Percentiles rank a stretch among this genome's conserved stretches.
Evolutionary conservation across 2,329 filamentous ascomycete genomes (phyloP).

Genomic region (Xylariales sp.): DNA sequence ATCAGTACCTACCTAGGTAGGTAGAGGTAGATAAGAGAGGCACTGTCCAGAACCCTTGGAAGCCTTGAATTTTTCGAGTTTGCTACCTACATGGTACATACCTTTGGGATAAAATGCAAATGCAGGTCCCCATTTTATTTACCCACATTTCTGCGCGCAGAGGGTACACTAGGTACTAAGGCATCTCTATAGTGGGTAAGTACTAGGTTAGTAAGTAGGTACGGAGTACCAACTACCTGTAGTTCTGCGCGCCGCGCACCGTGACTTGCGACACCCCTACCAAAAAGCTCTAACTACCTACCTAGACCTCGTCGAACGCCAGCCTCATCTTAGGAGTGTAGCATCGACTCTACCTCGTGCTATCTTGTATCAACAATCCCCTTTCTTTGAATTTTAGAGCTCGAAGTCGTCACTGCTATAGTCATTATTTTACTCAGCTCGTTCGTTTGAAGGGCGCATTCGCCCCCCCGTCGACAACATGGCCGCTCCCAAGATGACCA

Average conservation of each 20-base stretch:
- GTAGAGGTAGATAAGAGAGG: neutral
- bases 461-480: constrained; percentile 56
- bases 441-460: constrained; percentile 33
- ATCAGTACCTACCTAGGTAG: neutral
- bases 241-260: constrained; percentile 12
- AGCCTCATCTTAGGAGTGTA: constrained; percentile 7
- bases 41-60: too few relatives aligned
- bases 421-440: neutral
- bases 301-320: neutral
- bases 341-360: constrained; percentile 7
- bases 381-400: neutral
- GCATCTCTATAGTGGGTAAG: too few relatives aligned
- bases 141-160: constrained; percentile 1
- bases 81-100: too few relatives aligned
- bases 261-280: constrained; percentile 9
- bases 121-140: constrained; percentile 9
- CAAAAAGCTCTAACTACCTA: neutral
- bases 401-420: neutral
- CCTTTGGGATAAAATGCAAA: constrained; percentile 3
- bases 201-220: too few relatives aligned
- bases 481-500: constrained; percentile 80
- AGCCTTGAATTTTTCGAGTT: too few relatives aligned
- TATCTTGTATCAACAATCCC: neutral
- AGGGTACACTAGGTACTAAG: too few relatives aligned
- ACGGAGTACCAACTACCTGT: too few relatives aligned